Percentiles rank a stretch among this genome's conserved stretches.
These are phyloP conservation scores for Pestalotiopsis sp. DNA, from an alignment of 2,329 filamentous ascomycete species.

Conservation along the genomic window DNA sequence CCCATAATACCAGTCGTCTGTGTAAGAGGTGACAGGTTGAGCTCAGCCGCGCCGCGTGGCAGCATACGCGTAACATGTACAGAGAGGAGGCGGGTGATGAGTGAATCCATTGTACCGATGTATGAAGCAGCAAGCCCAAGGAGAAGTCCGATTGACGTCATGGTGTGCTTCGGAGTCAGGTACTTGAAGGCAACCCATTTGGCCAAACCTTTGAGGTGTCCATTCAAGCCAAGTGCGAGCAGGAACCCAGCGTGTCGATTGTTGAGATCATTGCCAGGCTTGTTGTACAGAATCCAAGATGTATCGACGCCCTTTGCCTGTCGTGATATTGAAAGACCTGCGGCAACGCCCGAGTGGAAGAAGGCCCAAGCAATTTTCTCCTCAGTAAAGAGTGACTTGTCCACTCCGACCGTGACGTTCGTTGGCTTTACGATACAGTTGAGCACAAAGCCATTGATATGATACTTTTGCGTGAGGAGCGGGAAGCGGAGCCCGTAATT, in stretches of 20 bases:
- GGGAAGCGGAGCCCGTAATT: slow-evolving; percentile 88
- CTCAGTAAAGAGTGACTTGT: slow-evolving; percentile 84
- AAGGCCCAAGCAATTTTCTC: slow-evolving; percentile 99
- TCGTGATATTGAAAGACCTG: slow-evolving; percentile 86
- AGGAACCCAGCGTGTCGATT: slow-evolving; percentile 97
- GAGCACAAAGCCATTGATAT: slow-evolving; percentile 86
- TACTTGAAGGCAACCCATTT: slow-evolving; percentile 99
- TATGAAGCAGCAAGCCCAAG: slow-evolving; percentile 92
- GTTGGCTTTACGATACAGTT: slow-evolving; percentile 90
- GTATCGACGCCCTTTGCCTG: slow-evolving; percentile 93
- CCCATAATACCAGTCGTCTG: slow-evolving; percentile 98
- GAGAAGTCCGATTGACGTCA: slow-evolving; percentile 96
- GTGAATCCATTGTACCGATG: slow-evolving; percentile 93
- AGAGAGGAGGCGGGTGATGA: slow-evolving; percentile 89
- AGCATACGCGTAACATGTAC: slow-evolving; percentile 96
- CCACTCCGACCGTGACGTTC: slow-evolving; percentile 90
- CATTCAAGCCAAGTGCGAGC: slow-evolving; percentile 87
- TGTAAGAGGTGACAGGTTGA: slow-evolving; percentile 89
- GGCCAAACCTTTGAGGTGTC: slow-evolving; percentile 88
- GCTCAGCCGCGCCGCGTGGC: slow-evolving; percentile 85
- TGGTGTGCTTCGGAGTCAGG: slow-evolving; percentile 97
- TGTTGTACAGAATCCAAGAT: slow-evolving; percentile 99
- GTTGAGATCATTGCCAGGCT: slow-evolving; percentile 80
- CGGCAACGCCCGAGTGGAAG: slow-evolving; percentile 95
- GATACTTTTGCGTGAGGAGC: slow-evolving; percentile 88